phyloP scores from a whole-genome alignment of 257 asterid species.

The Schizonepeta tenuifolia region DNA sequence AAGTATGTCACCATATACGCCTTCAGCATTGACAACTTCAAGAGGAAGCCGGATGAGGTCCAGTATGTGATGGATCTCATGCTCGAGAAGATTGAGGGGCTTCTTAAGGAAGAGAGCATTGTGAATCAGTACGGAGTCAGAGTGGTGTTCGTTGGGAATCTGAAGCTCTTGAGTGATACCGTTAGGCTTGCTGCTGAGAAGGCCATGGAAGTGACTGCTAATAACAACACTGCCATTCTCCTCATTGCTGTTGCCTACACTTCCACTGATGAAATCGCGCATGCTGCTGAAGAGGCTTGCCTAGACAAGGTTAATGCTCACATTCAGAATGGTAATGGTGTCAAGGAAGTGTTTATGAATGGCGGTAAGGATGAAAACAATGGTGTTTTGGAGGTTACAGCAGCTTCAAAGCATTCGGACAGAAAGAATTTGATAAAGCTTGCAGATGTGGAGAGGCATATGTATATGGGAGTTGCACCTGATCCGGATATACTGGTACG shows the following conservation, averaged over 20 bases:
- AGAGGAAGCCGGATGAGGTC: conserved; percentile 67
- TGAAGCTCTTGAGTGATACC: conserved; percentile 52
- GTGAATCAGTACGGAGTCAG: conserved; percentile 67
- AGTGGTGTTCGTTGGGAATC: conserved; percentile 64
- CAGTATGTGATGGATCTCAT: conserved; percentile 68
- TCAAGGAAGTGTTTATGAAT: neutral
- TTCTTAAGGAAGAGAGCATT: conserved; percentile 59
- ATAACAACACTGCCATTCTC: conserved; percentile 48
- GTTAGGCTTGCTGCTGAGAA: conserved; percentile 68
- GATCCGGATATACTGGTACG: conserved; percentile 73
- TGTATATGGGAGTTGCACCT: conserved; percentile 72
- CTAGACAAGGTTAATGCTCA: conserved; percentile 30
- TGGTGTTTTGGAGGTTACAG: neutral
- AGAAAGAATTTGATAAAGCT: neutral
- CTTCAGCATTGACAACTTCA: conserved; percentile 88
- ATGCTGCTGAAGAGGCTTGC: conserved; percentile 56
- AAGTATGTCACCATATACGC: conserved; percentile 65
- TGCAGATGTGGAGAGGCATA: conserved; percentile 59
- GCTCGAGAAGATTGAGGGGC: conserved; percentile 72
- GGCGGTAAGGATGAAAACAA: neutral
- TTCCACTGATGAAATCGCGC: conserved; percentile 72
- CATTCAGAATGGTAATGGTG: neutral
- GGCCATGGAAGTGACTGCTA: conserved; percentile 65
- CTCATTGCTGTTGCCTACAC: conserved; percentile 71
- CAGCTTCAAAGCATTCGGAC: neutral